These are phyloP conservation scores for Fragaria nilgerrensis DNA, from an alignment of 306 rosid species.

Conservation along the genomic window DNA sequence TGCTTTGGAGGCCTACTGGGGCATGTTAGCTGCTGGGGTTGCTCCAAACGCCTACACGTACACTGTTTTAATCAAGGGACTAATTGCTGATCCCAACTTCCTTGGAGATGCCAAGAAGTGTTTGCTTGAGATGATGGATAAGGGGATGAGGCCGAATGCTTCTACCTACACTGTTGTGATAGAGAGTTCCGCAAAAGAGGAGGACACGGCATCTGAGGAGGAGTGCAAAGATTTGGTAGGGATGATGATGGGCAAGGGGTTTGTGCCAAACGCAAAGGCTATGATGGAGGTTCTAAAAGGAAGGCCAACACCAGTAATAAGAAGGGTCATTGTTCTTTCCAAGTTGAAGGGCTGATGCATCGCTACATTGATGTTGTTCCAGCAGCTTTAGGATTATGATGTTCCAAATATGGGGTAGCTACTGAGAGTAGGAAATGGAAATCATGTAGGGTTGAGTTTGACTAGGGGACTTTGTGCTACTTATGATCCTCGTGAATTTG, in stretches of 20 bases:
- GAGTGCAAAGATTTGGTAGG: neutral
- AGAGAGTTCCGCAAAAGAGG: neutral
- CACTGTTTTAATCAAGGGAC: slow-evolving; percentile 53
- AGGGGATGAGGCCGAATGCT: neutral
- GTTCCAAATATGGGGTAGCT: neutral
- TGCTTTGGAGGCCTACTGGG: neutral
- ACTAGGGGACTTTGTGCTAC: neutral
- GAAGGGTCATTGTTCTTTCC: neutral
- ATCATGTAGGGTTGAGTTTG: neutral
- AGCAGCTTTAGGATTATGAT: neutral
- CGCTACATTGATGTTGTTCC: neutral
- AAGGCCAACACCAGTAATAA: neutral
- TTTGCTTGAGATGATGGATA: neutral
- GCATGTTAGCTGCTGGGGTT: neutral
- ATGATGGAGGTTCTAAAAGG: slow-evolving; percentile 39
- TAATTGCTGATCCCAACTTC: neutral
- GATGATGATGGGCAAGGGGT: neutral
- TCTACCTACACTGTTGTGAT: no score
- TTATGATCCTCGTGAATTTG: neutral
- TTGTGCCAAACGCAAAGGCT: slow-evolving; percentile 48
- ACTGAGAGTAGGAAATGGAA: neutral
- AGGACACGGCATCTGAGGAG: neutral
- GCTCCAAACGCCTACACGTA: slow-evolving; percentile 47
- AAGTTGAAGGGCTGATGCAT: neutral
- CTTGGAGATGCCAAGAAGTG: slow-evolving; percentile 11